These are phyloP conservation scores for Parafenestella ontariensis DNA, from an alignment of 2,329 filamentous ascomycete genomes.

Conservation along the genomic window DNA sequence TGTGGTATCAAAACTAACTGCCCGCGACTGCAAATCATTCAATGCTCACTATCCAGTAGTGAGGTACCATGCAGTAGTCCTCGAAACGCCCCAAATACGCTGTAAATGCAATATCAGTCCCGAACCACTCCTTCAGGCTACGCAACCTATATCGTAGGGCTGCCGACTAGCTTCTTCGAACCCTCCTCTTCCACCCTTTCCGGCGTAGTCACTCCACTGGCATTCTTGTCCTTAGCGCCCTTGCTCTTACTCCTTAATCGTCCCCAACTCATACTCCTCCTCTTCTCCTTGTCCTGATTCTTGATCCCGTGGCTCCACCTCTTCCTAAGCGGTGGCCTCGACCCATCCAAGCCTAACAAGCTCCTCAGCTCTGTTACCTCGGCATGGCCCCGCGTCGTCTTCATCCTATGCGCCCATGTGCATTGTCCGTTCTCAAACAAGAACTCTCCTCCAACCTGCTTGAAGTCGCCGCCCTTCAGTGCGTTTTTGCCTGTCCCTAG, in stretches of 20 bases:
- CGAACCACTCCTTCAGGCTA: background rate
- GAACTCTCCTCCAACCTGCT: slow-evolving; percentile 79
- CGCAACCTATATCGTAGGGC: slow-evolving; percentile 5
- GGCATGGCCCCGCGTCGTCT: slow-evolving; percentile 76
- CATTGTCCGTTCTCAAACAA: slow-evolving; percentile 75
- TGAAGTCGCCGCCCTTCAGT: slow-evolving; percentile 69
- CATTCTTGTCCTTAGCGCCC: slow-evolving; percentile 23
- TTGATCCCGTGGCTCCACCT: slow-evolving; percentile 45
- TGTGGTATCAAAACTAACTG: background rate
- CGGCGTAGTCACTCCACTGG: slow-evolving; percentile 23
- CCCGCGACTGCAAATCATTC: background rate
- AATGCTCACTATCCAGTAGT: background rate
- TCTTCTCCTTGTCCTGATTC: slow-evolving; percentile 23
- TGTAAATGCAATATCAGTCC: background rate
- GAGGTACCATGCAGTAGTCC: background rate
- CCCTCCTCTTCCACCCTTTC: slow-evolving; percentile 32
- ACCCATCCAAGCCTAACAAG: slow-evolving; percentile 60
- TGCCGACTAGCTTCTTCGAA: slow-evolving; percentile 12
- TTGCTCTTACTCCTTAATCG: slow-evolving; percentile 34
- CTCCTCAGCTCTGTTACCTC: slow-evolving; percentile 72
- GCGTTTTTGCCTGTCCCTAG: slow-evolving; percentile 67
- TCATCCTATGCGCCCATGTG: slow-evolving; percentile 85
- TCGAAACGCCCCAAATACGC: background rate
- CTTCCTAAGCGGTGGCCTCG: slow-evolving; percentile 38
- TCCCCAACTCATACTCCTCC: slow-evolving; percentile 40